Percentiles rank a stretch among this genome's conserved stretches.
phyloP scores from a whole-genome alignment of 345 rosid genomes.

The Dimocarpus longan region DNA sequence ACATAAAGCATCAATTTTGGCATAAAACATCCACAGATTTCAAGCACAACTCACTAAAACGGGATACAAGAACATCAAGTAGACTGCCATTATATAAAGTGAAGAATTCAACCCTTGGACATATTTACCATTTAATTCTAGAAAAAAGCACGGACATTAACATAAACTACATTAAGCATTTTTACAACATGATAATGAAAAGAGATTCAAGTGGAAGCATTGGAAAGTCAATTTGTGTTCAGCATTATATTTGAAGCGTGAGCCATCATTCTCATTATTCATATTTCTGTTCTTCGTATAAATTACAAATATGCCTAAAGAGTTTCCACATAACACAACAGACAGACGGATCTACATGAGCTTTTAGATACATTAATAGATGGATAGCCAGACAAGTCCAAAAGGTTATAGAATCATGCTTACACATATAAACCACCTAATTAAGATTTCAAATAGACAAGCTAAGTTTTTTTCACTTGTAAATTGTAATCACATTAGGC shows the following conservation, averaged over 20 bases:
- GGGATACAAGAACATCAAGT: background rate
- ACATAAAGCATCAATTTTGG: background rate
- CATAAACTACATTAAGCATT: slow-evolving; percentile 1
- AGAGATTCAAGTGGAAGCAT: background rate
- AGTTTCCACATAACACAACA: background rate
- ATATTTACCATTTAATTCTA: background rate
- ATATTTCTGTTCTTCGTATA: background rate
- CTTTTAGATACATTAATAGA: background rate
- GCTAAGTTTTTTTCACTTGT: background rate
- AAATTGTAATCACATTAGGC: background rate
- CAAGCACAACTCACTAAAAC: background rate
- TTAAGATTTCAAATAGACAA: background rate
- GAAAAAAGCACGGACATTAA: background rate
- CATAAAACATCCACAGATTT: background rate
- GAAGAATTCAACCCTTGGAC: background rate
- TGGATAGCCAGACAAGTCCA: background rate
- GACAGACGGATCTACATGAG: background rate
- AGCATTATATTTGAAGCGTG: slow-evolving; percentile 2
- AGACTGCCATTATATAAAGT: background rate
- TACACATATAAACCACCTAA: background rate
- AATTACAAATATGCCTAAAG: background rate
- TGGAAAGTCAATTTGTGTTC: background rate
- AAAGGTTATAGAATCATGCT: background rate
- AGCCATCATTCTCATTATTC: background rate
- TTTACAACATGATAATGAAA: background rate